Percentiles rank a stretch among this genome's conserved stretches.
These are phyloP conservation scores for Lolium rigidum DNA, from an alignment of 176 grass and related monocot species.

Conservation along the genomic window DNA sequence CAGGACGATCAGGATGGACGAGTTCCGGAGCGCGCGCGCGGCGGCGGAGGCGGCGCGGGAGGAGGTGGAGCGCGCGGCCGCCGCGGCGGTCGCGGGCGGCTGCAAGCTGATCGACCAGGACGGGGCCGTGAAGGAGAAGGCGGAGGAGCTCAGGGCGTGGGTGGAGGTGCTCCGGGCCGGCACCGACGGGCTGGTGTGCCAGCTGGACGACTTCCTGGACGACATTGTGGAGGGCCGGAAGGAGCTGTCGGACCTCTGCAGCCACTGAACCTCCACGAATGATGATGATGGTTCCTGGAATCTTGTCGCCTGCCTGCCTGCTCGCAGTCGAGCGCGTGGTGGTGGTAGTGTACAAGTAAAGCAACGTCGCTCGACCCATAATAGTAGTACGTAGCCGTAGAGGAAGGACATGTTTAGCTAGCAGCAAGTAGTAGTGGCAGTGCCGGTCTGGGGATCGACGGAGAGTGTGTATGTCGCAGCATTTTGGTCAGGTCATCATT, in stretches of 20 bases:
- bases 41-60: constrained; percentile 69
- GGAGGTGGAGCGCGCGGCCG: constrained; percentile 65
- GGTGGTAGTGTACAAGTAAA: constrained; percentile 46
- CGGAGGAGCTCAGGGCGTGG: constrained; percentile 80
- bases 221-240: constrained; percentile 99
- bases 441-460: neutral
- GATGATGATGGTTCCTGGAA: neutral
- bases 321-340: neutral
- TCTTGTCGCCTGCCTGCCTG: constrained; percentile 12
- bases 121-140: constrained; percentile 61
- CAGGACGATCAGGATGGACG: constrained; percentile 64
- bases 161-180: constrained; percentile 75
- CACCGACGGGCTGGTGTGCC: constrained; percentile 84
- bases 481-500: constrained; percentile 59
- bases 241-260: constrained; percentile 95
- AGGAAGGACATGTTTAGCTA: neutral
- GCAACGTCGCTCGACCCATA: neutral
- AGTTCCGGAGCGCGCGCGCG: constrained; percentile 65
- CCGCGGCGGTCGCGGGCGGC: neutral
- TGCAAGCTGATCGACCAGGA: constrained; percentile 43
- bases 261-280: constrained; percentile 54
- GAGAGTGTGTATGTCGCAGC: constrained; percentile 6
- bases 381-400: constrained; percentile 36
- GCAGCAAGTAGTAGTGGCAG: neutral
- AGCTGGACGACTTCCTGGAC: constrained; percentile 97